Evolutionary conservation across 352 stramenopile species (phyloP), one percentile per base, ranked within the genome.

Genomic region (Thraustotheca clavata): DNA sequence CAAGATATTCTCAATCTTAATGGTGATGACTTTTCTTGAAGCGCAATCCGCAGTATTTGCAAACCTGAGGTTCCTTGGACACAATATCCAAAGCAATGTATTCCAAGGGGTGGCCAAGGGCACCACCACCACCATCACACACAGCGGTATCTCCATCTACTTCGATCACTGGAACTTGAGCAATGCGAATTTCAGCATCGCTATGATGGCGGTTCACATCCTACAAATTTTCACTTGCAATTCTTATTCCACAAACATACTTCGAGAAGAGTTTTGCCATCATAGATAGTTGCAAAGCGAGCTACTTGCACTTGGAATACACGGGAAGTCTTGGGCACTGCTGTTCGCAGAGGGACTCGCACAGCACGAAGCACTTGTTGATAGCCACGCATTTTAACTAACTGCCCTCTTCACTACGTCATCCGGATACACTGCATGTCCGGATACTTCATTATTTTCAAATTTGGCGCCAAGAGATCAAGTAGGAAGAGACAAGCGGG

Each of bases 21-120:
- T 89, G 76, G 47, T 70, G 73, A 71, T 92, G 75, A 71, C 92
- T 91, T 77, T 80, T 91, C 69, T 90, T 83, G 83, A 89, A 97
- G 69, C 86, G 80, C 60, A 97, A 72, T 49, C 91, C 91, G 72
- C 91, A 97, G 75, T 97, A 97, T 76, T 96, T 95, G 87, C 91
- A 97, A 29, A 78, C 87, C 69, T 88, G 74, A 40, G 84, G 72
- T 11, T 69, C 67, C 67, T 88, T 72, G 69, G 87, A 77, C 33
- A 90, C 76, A 52, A 78, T 96, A 76, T 95, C 81, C 52, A 97
- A 75, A 67, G 96, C 80, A 57, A 97, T 97, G 80, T 94, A 97
- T 73, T 99, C 95, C 60, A 98, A 63, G 38, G 96, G 96, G 81
- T 99, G 96, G 49, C 96, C 96, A 33, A 99, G 77, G 22, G 93